Evolutionary conservation across 108 stramenopile species (phyloP).

Genomic region (Epithemia pelagica): DNA sequence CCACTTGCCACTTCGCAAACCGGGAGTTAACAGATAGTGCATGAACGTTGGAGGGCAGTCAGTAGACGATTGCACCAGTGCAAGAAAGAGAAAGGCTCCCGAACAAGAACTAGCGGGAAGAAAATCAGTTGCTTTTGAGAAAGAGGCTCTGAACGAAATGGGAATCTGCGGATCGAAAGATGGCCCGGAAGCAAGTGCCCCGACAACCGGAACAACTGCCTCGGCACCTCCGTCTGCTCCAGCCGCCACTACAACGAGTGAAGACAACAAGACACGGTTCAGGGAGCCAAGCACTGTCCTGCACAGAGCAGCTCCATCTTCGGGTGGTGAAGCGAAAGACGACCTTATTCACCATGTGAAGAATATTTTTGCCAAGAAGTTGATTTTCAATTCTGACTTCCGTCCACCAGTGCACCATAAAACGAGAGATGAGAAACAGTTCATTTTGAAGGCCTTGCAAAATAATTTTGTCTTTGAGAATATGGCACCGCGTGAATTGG

Average conservation of each 20-base stretch:
- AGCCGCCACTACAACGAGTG: neutral
- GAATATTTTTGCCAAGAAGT: conserved; percentile 38
- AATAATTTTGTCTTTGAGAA: conserved; percentile 65
- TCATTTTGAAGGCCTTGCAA: conserved; percentile 38
- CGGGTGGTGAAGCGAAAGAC: neutral
- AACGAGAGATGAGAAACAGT: conserved; percentile 39
- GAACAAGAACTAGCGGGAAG: no score
- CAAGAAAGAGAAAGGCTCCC: no score
- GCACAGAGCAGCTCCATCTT: neutral
- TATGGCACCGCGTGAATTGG: conserved; percentile 36
- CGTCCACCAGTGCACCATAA: conserved; percentile 43
- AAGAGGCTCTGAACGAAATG: neutral
- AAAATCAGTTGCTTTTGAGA: neutral
- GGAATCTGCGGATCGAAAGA: neutral
- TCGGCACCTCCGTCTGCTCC: no score
- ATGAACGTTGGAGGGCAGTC: no score
- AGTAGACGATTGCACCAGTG: no score
- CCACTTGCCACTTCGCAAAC: no score
- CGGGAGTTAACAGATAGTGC: no score
- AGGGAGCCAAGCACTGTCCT: neutral
- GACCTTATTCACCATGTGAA: conserved; percentile 22
- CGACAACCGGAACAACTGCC: neutral
- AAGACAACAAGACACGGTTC: no score
- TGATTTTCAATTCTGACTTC: conserved; percentile 19
- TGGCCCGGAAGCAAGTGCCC: no score